Evolutionary conservation across 352 stramenopile species (phyloP).

Genomic region (Phytophthora fragariaefolia): DNA sequence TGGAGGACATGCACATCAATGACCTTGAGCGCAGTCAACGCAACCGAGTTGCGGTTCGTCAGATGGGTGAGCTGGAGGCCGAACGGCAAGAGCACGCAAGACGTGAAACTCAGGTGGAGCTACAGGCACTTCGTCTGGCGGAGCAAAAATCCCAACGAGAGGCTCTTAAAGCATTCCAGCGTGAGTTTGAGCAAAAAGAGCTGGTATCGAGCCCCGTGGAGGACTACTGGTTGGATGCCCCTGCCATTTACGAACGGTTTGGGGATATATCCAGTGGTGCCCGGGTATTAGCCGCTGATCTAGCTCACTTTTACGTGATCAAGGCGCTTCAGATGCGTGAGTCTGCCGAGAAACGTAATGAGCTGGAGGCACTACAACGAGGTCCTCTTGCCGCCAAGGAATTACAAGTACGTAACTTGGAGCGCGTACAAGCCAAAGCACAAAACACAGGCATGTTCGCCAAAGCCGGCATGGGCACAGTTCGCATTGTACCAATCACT

Average conservation of each 20-base stretch:
- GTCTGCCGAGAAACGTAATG: slow-evolving; percentile 37
- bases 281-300: slow-evolving; percentile 47
- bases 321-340: slow-evolving; percentile 62
- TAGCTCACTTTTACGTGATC: slow-evolving; percentile 66
- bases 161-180: slow-evolving; percentile 59
- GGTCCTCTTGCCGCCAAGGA: slow-evolving; percentile 44
- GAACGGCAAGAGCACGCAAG: slow-evolving; percentile 58
- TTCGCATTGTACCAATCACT: slow-evolving; percentile 70
- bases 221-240: slow-evolving; percentile 57
- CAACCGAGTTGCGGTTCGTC: slow-evolving; percentile 44
- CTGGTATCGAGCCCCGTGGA: slow-evolving; percentile 70
- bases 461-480: slow-evolving; percentile 69
- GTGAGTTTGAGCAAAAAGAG: slow-evolving; percentile 69
- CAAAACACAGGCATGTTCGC: slow-evolving; percentile 75
- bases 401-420: slow-evolving; percentile 56
- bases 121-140: slow-evolving; percentile 54
- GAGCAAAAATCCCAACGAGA: slow-evolving; percentile 62
- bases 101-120: slow-evolving; percentile 47
- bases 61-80: slow-evolving; percentile 58
- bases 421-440: slow-evolving; percentile 69
- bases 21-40: slow-evolving; percentile 41
- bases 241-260: slow-evolving; percentile 50
- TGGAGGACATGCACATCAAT: slow-evolving; percentile 39
- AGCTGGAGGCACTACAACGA: slow-evolving; percentile 40
- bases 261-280: slow-evolving; percentile 40